Percentiles rank a stretch among this genome's conserved stretches.
Conservation (phyloP, 176 grass and related monocot species). For the Cymbopogon citratus region DNA sequence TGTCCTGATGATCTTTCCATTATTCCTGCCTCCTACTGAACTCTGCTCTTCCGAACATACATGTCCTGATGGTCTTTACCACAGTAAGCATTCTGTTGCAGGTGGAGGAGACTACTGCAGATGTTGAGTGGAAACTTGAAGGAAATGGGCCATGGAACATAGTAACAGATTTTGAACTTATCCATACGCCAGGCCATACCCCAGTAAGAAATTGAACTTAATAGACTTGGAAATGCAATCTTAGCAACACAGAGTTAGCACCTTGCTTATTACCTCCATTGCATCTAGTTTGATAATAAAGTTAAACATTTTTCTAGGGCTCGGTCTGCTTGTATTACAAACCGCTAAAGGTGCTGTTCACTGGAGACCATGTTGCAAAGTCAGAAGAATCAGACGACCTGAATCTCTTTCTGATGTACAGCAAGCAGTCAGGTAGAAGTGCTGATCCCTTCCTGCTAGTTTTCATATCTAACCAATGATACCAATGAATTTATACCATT, state of each 20-base stretch:
- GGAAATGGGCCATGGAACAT: constrained; percentile 85
- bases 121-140: constrained; percentile 74
- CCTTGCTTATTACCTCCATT: neutral
- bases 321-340: constrained; percentile 80
- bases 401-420: constrained; percentile 52
- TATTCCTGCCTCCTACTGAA: neutral
- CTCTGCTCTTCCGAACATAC: neutral
- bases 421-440: constrained; percentile 58
- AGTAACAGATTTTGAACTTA: constrained; percentile 58
- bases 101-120: constrained; percentile 49
- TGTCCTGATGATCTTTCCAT: neutral
- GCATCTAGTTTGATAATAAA: neutral
- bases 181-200: constrained; percentile 87
- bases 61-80: neutral
- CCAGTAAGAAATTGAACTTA: constrained; percentile 43
- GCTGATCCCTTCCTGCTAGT: neutral
- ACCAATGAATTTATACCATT: neutral
- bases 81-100: constrained; percentile 18
- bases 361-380: constrained; percentile 67
- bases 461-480: neutral
- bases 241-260: neutral
- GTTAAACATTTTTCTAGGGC: constrained; percentile 41
- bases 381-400: constrained; percentile 58
- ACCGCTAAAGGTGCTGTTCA: constrained; percentile 55
- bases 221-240: neutral